phyloP scores from a whole-genome alignment of 345 rosid species.

The Lumnitzera racemosa region DNA sequence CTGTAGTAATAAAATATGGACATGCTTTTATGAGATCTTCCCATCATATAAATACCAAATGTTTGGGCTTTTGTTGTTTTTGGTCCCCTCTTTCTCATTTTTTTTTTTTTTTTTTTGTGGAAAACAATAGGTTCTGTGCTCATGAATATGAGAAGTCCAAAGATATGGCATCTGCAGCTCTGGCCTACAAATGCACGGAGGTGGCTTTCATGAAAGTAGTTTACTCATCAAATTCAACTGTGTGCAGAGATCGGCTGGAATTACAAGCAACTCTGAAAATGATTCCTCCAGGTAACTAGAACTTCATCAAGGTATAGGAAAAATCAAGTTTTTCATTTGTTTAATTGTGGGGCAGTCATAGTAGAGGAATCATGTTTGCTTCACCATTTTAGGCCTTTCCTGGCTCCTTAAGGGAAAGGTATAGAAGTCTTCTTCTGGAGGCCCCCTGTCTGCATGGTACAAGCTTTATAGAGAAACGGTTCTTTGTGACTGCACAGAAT shows the following conservation, averaged over 20 bases:
- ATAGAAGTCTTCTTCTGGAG: too few species aligned
- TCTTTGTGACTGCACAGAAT: too few species aligned
- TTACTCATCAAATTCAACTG: constrained; percentile 50
- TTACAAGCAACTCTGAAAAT: constrained; percentile 59
- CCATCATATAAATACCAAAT: too few species aligned
- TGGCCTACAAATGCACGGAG: constrained; percentile 97
- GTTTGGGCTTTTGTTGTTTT: background rate
- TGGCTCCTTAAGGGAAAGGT: too few species aligned
- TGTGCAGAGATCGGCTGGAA: constrained; percentile 60
- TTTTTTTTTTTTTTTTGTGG: background rate
- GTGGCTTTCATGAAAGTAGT: constrained; percentile 91
- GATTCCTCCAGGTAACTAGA: constrained; percentile 71
- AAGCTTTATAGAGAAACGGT: too few species aligned
- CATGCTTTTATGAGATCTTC: too few species aligned
- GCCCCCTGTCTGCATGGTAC: too few species aligned
- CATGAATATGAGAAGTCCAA: constrained; percentile 81
- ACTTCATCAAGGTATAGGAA: background rate
- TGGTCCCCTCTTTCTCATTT: background rate
- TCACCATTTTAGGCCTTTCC: too few species aligned
- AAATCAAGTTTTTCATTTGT: background rate
- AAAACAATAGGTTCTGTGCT: constrained; percentile 72
- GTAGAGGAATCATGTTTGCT: background rate
- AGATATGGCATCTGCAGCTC: constrained; percentile 92
- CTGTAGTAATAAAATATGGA: too few species aligned
- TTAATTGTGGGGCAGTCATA: background rate